A percentile compares a stretch with the other conserved stretches of the same genome.
Conservation (phyloP, 179 eudicot species). For the Spinacia oleracea region DNA sequence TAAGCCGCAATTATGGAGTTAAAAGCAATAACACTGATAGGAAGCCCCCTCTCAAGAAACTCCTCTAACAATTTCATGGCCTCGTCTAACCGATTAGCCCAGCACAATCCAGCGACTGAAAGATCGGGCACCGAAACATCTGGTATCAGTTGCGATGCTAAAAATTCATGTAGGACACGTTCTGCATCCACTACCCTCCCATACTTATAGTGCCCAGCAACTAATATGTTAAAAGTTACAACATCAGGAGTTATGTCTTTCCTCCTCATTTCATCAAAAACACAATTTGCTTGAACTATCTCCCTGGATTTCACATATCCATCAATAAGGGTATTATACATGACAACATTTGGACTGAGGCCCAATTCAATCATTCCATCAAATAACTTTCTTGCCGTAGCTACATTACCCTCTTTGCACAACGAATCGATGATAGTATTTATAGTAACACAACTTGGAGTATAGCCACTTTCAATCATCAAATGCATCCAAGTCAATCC, state of each 20-base stretch:
- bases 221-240: constrained; percentile 76
- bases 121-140: constrained; percentile 65
- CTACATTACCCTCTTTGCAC: constrained; percentile 81
- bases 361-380: constrained; percentile 52
- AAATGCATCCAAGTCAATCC: constrained; percentile 53
- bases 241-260: constrained; percentile 66
- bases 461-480: constrained; percentile 64
- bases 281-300: constrained; percentile 54
- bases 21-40: constrained; percentile 62
- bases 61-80: constrained; percentile 52
- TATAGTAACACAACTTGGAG: constrained; percentile 59
- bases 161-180: constrained; percentile 52
- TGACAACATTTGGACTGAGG: constrained; percentile 43
- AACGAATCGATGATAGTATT: constrained; percentile 54
- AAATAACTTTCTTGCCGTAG: constrained; percentile 65
- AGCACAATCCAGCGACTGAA: constrained; percentile 69
- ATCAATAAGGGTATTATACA: constrained; percentile 67
- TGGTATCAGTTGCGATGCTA: constrained; percentile 42
- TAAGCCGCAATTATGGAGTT: constrained; percentile 81
- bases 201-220: constrained; percentile 67
- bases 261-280: constrained; percentile 71
- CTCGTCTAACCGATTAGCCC: constrained; percentile 71
- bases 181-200: constrained; percentile 66
- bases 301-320: constrained; percentile 85
- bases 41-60: constrained; percentile 70